Percentiles rank a stretch among this genome's conserved stretches.
These are phyloP conservation scores for Gymnopilus junonius DNA, from an alignment of 768 basidiomycete species.

Conservation along the genomic window DNA sequence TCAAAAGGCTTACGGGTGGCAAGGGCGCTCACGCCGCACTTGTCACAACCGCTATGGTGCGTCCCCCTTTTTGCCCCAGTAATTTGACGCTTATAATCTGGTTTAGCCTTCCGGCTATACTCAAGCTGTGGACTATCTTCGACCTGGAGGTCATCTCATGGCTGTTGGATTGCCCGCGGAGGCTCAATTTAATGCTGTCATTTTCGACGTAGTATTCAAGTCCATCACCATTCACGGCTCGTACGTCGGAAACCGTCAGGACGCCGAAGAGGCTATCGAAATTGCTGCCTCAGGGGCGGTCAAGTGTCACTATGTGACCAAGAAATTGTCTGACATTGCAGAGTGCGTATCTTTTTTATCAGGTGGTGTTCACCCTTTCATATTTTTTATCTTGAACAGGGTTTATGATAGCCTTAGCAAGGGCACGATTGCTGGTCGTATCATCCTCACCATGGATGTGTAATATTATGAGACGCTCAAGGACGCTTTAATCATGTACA, in stretches of 20 bases:
- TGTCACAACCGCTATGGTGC: constrained; percentile 58
- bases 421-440: constrained; percentile 53
- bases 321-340: constrained; percentile 54
- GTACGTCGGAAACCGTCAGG: constrained; percentile 77
- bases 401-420: constrained; percentile 44
- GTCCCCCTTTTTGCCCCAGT: not conserved
- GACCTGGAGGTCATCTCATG: constrained; percentile 74
- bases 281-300: constrained; percentile 76
- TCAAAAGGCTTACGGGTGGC: constrained; percentile 67
- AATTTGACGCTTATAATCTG: not conserved
- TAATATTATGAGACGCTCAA: not conserved
- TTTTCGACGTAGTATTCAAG: constrained; percentile 35
- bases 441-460: constrained; percentile 40
- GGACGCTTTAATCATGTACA: not conserved
- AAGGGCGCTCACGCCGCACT: constrained; percentile 74
- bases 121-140: constrained; percentile 77
- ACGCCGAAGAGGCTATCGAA: constrained; percentile 78
- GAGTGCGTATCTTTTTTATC: constrained; percentile 42
- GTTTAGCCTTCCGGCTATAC: constrained; percentile 42
- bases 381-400: constrained; percentile 25
- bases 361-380: no score
- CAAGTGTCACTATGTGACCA: constrained; percentile 55
- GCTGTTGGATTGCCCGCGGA: constrained; percentile 77
- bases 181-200: constrained; percentile 44
- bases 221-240: constrained; percentile 60